Percentiles rank a stretch among this genome's conserved stretches.
Evolutionary conservation across 306 rosid genomes (phyloP).

Genomic region (Glycyrrhiza uralensis): DNA sequence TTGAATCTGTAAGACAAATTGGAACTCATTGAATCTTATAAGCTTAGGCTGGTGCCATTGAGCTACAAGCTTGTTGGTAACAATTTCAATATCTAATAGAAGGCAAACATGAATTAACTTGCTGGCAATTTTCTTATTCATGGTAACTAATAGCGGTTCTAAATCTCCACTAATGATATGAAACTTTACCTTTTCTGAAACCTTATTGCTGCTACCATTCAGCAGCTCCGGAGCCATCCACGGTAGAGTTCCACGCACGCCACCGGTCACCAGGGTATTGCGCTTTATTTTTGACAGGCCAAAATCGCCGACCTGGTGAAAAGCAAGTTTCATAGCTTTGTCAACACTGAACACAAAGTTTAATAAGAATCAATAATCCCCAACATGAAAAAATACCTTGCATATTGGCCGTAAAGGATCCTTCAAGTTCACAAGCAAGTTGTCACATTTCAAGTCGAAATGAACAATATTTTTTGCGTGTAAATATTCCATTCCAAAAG

Average conservation of each 20-base stretch:
- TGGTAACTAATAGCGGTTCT: neutral
- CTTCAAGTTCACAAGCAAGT: constrained; percentile 82
- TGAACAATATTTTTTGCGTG: constrained; percentile 88
- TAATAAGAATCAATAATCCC: neutral
- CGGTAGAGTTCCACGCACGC: constrained; percentile 88
- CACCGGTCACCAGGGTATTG: constrained; percentile 85
- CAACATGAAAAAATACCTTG: constrained; percentile 53
- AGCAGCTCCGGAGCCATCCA: constrained; percentile 97
- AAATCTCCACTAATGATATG: neutral
- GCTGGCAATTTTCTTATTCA: neutral
- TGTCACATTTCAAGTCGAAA: constrained; percentile 91
- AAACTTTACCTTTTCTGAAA: constrained; percentile 75
- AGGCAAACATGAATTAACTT: neutral
- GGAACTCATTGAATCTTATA: neutral
- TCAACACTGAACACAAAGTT: neutral
- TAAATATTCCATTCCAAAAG: constrained; percentile 93
- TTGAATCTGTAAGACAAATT: neutral
- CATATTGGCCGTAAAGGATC: constrained; percentile 85
- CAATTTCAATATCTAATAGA: neutral
- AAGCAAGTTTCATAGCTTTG: constrained; percentile 11
- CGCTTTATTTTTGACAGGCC: constrained; percentile 89
- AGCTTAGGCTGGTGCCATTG: neutral
- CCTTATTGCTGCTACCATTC: constrained; percentile 83
- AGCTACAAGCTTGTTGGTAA: neutral
- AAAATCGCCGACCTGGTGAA: constrained; percentile 78